A percentile compares a stretch with the other conserved stretches of the same genome.
Evolutionary conservation across 208 protist species (phyloP).

Genomic region (Phytomonas francai): DNA sequence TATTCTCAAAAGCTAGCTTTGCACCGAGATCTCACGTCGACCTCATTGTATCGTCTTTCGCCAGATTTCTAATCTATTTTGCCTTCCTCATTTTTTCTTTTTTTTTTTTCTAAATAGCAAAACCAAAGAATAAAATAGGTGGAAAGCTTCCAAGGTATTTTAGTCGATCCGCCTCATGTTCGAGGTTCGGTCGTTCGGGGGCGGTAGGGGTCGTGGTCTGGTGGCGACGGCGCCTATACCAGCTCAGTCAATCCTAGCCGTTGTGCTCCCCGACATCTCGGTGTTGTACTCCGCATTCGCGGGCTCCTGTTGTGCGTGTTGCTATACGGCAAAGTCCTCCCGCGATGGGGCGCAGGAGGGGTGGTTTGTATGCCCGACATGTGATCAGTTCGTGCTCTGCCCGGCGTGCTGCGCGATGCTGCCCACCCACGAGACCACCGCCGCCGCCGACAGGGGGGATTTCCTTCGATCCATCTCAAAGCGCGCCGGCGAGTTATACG

Average conservation of each 20-base stretch:
- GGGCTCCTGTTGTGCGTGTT: slow-evolving; percentile 38
- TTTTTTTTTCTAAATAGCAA: slow-evolving; percentile 3
- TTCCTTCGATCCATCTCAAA: neutral
- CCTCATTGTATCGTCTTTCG: slow-evolving; percentile 1
- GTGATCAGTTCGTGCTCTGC: slow-evolving; percentile 72
- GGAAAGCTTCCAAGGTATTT: neutral
- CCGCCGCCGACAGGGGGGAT: neutral
- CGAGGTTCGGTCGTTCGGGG: neutral
- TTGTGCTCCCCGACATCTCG: slow-evolving; percentile 40
- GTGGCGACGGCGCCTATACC: slow-evolving; percentile 30
- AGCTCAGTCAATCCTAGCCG: slow-evolving; percentile 27
- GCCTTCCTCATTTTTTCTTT: slow-evolving; percentile 12
- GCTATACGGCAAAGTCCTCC: slow-evolving; percentile 22
- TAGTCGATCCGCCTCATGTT: neutral
- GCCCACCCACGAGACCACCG: neutral
- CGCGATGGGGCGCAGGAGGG: neutral
- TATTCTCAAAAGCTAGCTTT: neutral
- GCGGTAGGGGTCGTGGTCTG: slow-evolving; percentile 48
- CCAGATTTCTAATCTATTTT: slow-evolving; percentile 7
- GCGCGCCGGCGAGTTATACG: neutral
- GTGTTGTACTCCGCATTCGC: slow-evolving; percentile 69
- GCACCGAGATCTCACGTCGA: neutral
- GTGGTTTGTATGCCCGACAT: slow-evolving; percentile 37
- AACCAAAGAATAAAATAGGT: slow-evolving; percentile 6
- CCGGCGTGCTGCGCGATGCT: slow-evolving; percentile 15